A percentile compares a stretch with the other conserved stretches of the same genome.
phyloP scores from a whole-genome alignment of 2,329 filamentous ascomycete genomes.

The Hypocreales sp. region DNA sequence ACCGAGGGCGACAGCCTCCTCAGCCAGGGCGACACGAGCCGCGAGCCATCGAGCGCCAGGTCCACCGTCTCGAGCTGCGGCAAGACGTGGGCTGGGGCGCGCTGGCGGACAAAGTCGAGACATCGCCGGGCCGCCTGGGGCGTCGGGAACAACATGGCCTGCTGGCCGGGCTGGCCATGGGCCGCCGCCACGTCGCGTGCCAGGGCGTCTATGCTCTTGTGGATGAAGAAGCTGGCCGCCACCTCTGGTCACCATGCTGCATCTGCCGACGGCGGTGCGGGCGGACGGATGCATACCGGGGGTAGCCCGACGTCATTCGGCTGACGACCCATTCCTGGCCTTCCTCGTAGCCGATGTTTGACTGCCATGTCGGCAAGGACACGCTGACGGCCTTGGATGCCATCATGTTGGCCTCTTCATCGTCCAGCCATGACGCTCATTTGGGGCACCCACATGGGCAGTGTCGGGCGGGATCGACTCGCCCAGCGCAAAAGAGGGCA shows the following conservation, averaged over 20 bases:
- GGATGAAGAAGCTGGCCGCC: conserved; percentile 89
- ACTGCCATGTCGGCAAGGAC: conserved; percentile 81
- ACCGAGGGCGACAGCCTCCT: conserved; percentile 41
- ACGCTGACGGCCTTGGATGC: conserved; percentile 92
- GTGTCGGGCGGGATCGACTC: conserved; percentile 66
- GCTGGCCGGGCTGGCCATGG: conserved; percentile 45
- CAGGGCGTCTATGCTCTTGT: conserved; percentile 65
- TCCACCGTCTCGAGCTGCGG: conserved; percentile 40
- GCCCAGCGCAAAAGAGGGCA: conserved; percentile 41
- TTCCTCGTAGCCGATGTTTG: conserved; percentile 90
- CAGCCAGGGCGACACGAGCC: conserved; percentile 34
- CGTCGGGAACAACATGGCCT: conserved; percentile 75
- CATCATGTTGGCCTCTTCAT: no score
- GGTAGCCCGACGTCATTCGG: conserved; percentile 83
- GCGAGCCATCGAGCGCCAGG: conserved; percentile 43
- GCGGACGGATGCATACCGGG: conserved; percentile 37
- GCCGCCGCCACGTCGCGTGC: conserved; percentile 49
- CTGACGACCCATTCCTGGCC: conserved; percentile 74
- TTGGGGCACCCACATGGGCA: conserved; percentile 62
- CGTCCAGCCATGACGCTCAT: no score
- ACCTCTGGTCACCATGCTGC: no score
- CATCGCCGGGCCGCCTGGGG: conserved; percentile 55
- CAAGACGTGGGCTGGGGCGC: conserved; percentile 34
- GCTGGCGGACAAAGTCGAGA: conserved; percentile 51
- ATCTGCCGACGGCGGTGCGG: no score